Conservation (phyloP, 2,329 filamentous ascomycete species). For the Helminthosporium solani region DNA sequence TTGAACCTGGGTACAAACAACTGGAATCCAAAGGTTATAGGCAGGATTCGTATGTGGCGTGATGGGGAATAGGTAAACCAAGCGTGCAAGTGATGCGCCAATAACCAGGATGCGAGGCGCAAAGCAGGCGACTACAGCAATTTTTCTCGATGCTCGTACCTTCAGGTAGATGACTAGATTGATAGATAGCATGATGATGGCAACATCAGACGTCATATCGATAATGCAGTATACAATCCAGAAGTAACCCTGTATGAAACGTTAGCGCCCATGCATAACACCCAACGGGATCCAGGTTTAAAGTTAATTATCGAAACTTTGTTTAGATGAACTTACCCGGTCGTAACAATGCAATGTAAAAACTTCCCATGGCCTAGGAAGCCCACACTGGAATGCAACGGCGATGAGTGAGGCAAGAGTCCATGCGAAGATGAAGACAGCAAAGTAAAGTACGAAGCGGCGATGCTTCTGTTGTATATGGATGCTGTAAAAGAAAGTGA, state of each 20-base stretch:
- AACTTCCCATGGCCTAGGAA: slow-evolving; percentile 34
- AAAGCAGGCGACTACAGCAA: slow-evolving; percentile 35
- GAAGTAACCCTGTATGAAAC: slow-evolving; percentile 25
- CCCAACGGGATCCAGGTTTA: background rate
- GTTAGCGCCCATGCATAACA: slow-evolving; percentile 15
- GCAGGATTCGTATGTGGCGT: slow-evolving; percentile 26
- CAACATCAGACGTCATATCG: slow-evolving; percentile 34
- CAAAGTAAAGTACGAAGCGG: slow-evolving; percentile 19
- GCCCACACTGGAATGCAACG: slow-evolving; percentile 32
- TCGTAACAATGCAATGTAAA: slow-evolving; percentile 31
- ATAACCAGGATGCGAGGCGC: slow-evolving; percentile 32
- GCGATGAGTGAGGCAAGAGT: slow-evolving; percentile 25
- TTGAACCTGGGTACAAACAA: slow-evolving; percentile 30
- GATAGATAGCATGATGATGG: slow-evolving; percentile 33
- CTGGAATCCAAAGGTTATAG: slow-evolving; percentile 31
- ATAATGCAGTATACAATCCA: slow-evolving; percentile 38
- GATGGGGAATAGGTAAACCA: slow-evolving; percentile 33
- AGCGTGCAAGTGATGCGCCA: slow-evolving; percentile 25
- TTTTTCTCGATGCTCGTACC: slow-evolving; percentile 24
- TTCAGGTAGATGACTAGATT: slow-evolving; percentile 31
- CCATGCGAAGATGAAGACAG: slow-evolving; percentile 30
- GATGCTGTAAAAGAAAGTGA: slow-evolving; percentile 29
- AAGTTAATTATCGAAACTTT: background rate
- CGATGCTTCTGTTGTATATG: slow-evolving; percentile 20
- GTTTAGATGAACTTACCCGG: slow-evolving; percentile 19